These are phyloP conservation scores for Seminavis robusta DNA, from an alignment of 108 stramenopile genomes.

Conservation along the genomic window DNA sequence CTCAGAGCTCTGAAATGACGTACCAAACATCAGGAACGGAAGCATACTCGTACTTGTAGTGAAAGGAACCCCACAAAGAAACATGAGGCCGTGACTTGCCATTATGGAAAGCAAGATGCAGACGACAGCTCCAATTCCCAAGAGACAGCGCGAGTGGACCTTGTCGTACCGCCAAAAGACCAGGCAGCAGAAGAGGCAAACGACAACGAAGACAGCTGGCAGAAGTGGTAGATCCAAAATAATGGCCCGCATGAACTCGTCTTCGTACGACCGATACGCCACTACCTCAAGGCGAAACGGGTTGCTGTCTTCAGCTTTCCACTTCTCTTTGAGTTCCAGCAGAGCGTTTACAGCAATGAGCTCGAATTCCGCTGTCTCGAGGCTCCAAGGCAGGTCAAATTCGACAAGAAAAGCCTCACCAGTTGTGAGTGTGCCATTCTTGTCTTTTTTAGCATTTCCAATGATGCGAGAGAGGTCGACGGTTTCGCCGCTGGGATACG, in stretches of 20 bases:
- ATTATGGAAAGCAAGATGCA: slow-evolving; percentile 8
- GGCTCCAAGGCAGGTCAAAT: slow-evolving; percentile 6
- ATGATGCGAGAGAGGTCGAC: slow-evolving; percentile 1
- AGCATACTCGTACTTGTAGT: slow-evolving; percentile 19
- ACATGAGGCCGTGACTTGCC: slow-evolving; percentile 12
- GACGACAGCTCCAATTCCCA: slow-evolving; percentile 19
- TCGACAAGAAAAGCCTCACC: slow-evolving; percentile 2
- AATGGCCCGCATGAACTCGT: slow-evolving; percentile 13
- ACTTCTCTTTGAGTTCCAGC: slow-evolving; percentile 1
- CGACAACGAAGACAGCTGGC: slow-evolving; percentile 10
- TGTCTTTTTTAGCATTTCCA: slow-evolving; percentile 1
- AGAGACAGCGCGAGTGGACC: slow-evolving; percentile 10
- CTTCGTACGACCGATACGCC: not conserved
- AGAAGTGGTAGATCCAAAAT: slow-evolving; percentile 7
- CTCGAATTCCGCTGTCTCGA: slow-evolving; percentile 14
- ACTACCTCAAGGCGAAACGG: not conserved
- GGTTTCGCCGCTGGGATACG: not conserved
- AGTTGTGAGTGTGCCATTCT: not conserved
- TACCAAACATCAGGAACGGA: slow-evolving; percentile 24
- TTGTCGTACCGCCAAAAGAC: slow-evolving; percentile 15
- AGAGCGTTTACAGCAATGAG: slow-evolving; percentile 6
- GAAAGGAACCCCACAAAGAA: slow-evolving; percentile 20
- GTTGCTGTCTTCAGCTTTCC: slow-evolving; percentile 1
- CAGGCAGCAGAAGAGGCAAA: slow-evolving; percentile 10
- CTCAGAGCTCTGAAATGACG: no score